Conservation (phyloP, 108 stramenopile species). For the Stephanodiscus triporus region DNA sequence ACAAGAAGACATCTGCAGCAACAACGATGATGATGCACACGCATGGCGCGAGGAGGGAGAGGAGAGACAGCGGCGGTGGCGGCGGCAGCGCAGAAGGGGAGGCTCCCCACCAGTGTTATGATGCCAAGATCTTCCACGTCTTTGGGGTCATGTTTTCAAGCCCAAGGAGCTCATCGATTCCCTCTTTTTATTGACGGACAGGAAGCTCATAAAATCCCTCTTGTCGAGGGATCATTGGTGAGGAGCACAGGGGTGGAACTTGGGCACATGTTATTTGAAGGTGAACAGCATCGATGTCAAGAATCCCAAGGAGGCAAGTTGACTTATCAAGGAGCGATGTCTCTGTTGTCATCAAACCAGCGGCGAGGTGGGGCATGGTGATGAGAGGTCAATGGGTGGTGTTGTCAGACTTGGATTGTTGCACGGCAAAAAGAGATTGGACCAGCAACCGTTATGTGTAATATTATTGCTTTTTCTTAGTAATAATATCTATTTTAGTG, state of each 20-base stretch:
- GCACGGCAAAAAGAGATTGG: no score
- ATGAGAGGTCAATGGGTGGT: no score
- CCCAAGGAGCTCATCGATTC: slow-evolving; percentile 87
- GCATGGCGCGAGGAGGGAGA: background rate
- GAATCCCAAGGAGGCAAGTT: slow-evolving; percentile 88
- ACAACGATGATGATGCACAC: background rate
- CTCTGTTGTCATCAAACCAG: no score
- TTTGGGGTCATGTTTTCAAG: slow-evolving; percentile 95
- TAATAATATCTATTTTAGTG: no score
- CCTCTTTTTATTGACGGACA: slow-evolving; percentile 81
- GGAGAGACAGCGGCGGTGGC: background rate
- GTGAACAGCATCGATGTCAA: slow-evolving; percentile 89
- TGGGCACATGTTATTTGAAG: slow-evolving; percentile 85
- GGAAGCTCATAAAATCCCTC: slow-evolving; percentile 70
- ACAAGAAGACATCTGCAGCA: background rate
- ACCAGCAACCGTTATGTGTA: no score
- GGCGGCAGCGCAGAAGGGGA: slow-evolving; percentile 53
- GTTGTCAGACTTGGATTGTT: no score
- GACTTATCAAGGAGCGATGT: slow-evolving; percentile 92
- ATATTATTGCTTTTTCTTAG: no score
- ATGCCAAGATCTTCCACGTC: slow-evolving; percentile 89
- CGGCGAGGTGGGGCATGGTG: no score
- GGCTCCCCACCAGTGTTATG: slow-evolving; percentile 89
- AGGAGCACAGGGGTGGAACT: slow-evolving; percentile 84
- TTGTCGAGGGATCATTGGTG: slow-evolving; percentile 85